Conservation (phyloP, 192 early-diverging fungal species). For the Martensiomyces pterosporus region DNA sequence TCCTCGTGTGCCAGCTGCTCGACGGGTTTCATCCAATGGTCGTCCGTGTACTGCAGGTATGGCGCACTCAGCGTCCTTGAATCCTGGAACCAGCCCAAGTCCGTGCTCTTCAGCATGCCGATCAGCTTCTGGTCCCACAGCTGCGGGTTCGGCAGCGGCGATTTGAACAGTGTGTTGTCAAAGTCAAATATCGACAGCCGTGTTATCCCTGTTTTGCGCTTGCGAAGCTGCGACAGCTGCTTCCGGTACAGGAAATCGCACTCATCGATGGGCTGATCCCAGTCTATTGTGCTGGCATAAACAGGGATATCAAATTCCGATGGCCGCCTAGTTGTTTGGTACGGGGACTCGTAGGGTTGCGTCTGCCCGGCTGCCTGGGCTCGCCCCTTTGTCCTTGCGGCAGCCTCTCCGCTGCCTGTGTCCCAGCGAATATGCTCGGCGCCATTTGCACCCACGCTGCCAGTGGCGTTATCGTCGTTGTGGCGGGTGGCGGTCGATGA, state of each 20-base stretch:
- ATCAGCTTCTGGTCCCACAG: slow-evolving; percentile 56
- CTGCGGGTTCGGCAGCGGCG: slow-evolving; percentile 56
- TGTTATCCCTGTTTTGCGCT: slow-evolving; percentile 20
- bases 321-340: neutral
- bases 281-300: slow-evolving; percentile 37
- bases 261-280: slow-evolving; percentile 23
- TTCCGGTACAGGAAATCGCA: slow-evolving; percentile 43
- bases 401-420: too few species aligned
- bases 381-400: too few species aligned
- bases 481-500: too few species aligned
- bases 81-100: slow-evolving; percentile 64
- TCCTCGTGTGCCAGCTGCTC: slow-evolving; percentile 14
- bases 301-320: slow-evolving; percentile 4
- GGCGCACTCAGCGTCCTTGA: slow-evolving; percentile 51
- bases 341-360: neutral
- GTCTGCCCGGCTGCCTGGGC: too few species aligned
- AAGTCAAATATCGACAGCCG: slow-evolving; percentile 58
- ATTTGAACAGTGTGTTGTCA: slow-evolving; percentile 63
- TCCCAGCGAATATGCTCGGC: too few species aligned
- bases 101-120: slow-evolving; percentile 52
- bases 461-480: too few species aligned
- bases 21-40: slow-evolving; percentile 29
- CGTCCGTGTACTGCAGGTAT: slow-evolving; percentile 28
- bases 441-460: too few species aligned
- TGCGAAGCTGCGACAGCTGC: slow-evolving; percentile 33